These are phyloP conservation scores for Ceriops decandra DNA, from an alignment of 345 rosid species.

Conservation along the genomic window DNA sequence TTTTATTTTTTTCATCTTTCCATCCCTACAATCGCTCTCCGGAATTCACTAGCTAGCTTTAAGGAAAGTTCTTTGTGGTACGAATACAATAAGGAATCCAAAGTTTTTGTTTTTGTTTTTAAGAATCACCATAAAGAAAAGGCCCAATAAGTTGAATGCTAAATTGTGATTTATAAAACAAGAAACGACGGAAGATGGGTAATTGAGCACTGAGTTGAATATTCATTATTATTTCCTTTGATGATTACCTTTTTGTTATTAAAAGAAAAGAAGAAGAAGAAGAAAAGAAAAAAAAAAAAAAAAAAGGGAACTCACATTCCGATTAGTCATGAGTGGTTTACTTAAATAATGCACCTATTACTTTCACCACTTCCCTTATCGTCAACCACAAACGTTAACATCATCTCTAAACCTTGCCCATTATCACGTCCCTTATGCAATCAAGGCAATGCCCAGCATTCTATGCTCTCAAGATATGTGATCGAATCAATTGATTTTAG, in stretches of 20 bases:
- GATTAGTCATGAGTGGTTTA: neutral
- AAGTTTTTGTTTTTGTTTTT: neutral
- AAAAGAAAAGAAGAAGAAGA: too few relatives aligned
- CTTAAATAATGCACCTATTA: neutral
- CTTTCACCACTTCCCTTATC: neutral
- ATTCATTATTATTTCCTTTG: neutral
- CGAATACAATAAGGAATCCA: neutral
- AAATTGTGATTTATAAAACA: neutral
- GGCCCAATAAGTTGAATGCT: neutral
- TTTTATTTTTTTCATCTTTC: neutral
- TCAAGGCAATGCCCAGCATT: neutral
- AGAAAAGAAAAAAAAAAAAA: too few relatives aligned
- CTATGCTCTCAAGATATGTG: neutral
- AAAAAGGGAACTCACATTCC: neutral
- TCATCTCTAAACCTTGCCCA: neutral
- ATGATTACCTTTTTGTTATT: neutral
- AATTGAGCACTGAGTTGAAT: neutral
- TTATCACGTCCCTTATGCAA: neutral
- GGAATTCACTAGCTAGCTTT: too few relatives aligned
- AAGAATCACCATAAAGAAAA: neutral
- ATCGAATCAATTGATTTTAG: neutral
- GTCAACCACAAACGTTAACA: neutral
- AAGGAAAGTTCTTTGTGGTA: too few relatives aligned
- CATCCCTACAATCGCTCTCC: too few relatives aligned
- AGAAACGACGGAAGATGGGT: neutral